phyloP scores from a whole-genome alignment of 257 asterid genomes.

The Mitragyna speciosa region DNA sequence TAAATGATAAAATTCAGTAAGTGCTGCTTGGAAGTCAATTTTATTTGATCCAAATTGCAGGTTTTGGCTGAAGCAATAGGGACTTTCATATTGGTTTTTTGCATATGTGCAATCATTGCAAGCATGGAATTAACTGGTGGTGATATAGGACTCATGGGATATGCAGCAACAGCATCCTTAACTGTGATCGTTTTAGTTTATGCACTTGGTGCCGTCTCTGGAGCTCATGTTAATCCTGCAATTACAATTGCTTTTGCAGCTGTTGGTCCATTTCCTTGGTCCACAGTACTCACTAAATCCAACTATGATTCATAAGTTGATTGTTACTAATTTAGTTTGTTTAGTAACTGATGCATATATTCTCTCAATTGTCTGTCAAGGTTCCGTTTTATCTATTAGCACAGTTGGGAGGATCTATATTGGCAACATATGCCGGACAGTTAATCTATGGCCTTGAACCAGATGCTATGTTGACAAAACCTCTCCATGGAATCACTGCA shows the following conservation, averaged over 20 bases:
- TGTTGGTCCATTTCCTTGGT: conserved; percentile 83
- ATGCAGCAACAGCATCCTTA: conserved; percentile 77
- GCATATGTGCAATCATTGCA: conserved; percentile 68
- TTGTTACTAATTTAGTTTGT: neutral
- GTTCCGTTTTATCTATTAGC: conserved; percentile 67
- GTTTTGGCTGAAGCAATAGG: conserved; percentile 76
- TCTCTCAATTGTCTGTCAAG: conserved; percentile 30
- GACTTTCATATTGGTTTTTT: conserved; percentile 62
- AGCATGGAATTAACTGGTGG: conserved; percentile 56
- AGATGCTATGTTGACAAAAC: conserved; percentile 63
- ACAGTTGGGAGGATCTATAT: conserved; percentile 70
- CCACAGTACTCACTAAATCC: conserved; percentile 38
- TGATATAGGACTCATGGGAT: conserved; percentile 58
- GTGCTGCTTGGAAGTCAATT: neutral
- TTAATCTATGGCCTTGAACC: conserved; percentile 55
- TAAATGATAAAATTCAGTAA: neutral
- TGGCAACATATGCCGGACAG: conserved; percentile 57
- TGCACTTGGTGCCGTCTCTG: conserved; percentile 75
- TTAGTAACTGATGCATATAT: neutral
- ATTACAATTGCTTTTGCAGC: conserved; percentile 74
- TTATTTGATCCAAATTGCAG: conserved; percentile 35
- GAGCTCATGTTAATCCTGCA: conserved; percentile 91
- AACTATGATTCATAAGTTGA: neutral
- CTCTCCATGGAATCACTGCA: conserved; percentile 54
- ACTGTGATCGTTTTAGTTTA: conserved; percentile 61